Evolutionary conservation across 768 basidiomycete genomes (phyloP).

Genomic region (Psilocybe subaeruginosa): DNA sequence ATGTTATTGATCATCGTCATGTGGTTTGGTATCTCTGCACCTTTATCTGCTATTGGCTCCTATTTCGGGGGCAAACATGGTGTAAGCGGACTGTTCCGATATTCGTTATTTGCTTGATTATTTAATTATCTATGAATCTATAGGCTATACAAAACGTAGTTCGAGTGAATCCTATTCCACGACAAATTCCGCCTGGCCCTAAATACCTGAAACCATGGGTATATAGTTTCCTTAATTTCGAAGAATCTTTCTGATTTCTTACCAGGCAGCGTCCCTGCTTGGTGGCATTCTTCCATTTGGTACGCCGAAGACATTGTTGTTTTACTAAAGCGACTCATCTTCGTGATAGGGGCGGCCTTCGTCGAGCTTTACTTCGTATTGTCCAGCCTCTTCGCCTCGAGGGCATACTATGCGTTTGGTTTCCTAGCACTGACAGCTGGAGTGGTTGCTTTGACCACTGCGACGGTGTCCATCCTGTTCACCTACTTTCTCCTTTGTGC

Average conservation of each 20-base stretch:
- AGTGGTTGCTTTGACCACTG: slow-evolving; percentile 84
- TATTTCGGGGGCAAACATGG: slow-evolving; percentile 89
- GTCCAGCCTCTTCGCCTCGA: slow-evolving; percentile 88
- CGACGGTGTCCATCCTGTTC: slow-evolving; percentile 88
- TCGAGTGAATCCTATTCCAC: slow-evolving; percentile 89
- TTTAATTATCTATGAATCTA: slow-evolving; percentile 4
- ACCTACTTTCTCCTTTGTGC: slow-evolving; percentile 92
- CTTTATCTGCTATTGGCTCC: slow-evolving; percentile 83
- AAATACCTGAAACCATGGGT: slow-evolving; percentile 87
- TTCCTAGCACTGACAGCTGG: slow-evolving; percentile 88
- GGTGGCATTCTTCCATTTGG: slow-evolving; percentile 93
- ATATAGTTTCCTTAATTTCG: slow-evolving; percentile 18
- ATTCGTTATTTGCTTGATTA: not conserved
- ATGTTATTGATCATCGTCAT: slow-evolving; percentile 82
- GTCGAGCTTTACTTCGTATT: slow-evolving; percentile 94
- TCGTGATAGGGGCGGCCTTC: slow-evolving; percentile 78
- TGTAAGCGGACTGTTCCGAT: slow-evolving; percentile 44
- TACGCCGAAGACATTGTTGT: slow-evolving; percentile 27
- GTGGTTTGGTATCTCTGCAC: slow-evolving; percentile 95
- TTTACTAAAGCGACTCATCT: not conserved
- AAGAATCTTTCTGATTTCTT: no score
- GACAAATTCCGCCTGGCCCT: slow-evolving; percentile 91
- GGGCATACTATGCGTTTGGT: slow-evolving; percentile 95
- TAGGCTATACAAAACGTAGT: slow-evolving; percentile 83
- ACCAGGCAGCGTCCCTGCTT: slow-evolving; percentile 71